Evolutionary conservation across 2,329 filamentous ascomycete species (phyloP), one percentile per base, ranked within the genome.

Genomic region (Periconia macrospinosa): DNA sequence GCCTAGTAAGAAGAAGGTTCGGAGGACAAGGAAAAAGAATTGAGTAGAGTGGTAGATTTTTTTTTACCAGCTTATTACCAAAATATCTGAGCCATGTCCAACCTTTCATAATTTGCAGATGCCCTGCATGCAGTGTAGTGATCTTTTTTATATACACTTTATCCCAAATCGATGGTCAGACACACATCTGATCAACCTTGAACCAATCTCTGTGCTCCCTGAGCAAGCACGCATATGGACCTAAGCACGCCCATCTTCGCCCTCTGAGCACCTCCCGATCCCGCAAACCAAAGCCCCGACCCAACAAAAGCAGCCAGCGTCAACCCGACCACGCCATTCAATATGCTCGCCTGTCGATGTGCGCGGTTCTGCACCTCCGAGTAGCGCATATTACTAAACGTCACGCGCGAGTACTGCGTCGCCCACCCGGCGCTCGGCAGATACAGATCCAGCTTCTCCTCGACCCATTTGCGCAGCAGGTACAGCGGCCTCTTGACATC

Each of bases 381-480:
- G 73, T 99, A 99, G 18, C 90, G 80, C 76, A 96, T 89, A 66
- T 96, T 97, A 54, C 91, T 91, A 71, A 99, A 99, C 62, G 92
- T 96, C 9, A 99, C 88, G 18, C 93, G 83, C 1, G 89, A 86
- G 70, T 99, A 99, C 76, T 96, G 91, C 1, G 94, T 99, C 68
- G 88, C 86, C 87, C 93, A 97, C 0, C 93, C 94, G 13, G 92
- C 75, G 23, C 81, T 77, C 0, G 94, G 94, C 2, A 95, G 68
- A 63, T 89, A 87, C 14, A 89, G 83, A 49, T 88, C 90, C 49
- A 97, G 78, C 33, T 83, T 84, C 77, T 99, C 94, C 69, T 99
- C 94, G 14, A 97, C 78, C 60, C 80, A 86, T 75, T 99, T 99
- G 52, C 94, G 85, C 10, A 94, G 71, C 33, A 88, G 83, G 68